A percentile compares a stretch with the other conserved stretches of the same genome.
Conservation (phyloP, 495 filamentous ascomycete genomes). For the Penicillium arizonense region DNA sequence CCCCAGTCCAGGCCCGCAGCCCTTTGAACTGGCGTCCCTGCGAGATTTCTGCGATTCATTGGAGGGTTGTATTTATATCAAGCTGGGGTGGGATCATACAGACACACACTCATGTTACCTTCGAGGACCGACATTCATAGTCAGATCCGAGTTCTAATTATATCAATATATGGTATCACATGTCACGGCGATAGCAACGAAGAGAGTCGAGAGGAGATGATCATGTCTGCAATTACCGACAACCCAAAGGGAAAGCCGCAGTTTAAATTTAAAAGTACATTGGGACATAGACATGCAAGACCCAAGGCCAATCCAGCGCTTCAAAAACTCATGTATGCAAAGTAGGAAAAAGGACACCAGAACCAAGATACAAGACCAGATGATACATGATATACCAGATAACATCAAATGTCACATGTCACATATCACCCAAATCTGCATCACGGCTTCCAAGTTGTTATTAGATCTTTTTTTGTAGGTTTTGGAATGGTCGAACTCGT, state of each 20-base stretch:
- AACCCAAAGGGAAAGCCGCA: slow-evolving; percentile 14
- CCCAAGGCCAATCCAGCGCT: slow-evolving; percentile 44
- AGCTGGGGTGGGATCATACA: too few relatives aligned
- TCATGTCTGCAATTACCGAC: slow-evolving; percentile 36
- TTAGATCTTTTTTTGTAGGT: slow-evolving; percentile 18
- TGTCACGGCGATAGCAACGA: neutral
- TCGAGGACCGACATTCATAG: neutral
- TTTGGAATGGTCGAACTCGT: slow-evolving; percentile 28
- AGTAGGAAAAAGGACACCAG: slow-evolving; percentile 18
- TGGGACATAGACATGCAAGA: slow-evolving; percentile 40
- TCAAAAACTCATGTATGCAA: slow-evolving; percentile 42
- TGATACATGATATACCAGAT: neutral
- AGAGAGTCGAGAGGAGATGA: slow-evolving; percentile 38
- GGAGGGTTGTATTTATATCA: too few relatives aligned
- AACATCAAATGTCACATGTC: neutral
- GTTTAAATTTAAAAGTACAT: slow-evolving; percentile 39
- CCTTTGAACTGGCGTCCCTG: too few relatives aligned
- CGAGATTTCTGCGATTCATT: too few relatives aligned
- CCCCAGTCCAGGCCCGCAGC: too few relatives aligned
- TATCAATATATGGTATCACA: too few relatives aligned
- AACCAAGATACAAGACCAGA: slow-evolving; percentile 12
- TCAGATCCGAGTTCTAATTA: too few relatives aligned
- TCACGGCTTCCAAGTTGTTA: slow-evolving; percentile 5
- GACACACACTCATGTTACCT: neutral
- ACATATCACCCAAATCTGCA: slow-evolving; percentile 1